Evolutionary conservation across 169 alveolate genomes (phyloP).

Genomic region (Plasmodium malariae): DNA sequence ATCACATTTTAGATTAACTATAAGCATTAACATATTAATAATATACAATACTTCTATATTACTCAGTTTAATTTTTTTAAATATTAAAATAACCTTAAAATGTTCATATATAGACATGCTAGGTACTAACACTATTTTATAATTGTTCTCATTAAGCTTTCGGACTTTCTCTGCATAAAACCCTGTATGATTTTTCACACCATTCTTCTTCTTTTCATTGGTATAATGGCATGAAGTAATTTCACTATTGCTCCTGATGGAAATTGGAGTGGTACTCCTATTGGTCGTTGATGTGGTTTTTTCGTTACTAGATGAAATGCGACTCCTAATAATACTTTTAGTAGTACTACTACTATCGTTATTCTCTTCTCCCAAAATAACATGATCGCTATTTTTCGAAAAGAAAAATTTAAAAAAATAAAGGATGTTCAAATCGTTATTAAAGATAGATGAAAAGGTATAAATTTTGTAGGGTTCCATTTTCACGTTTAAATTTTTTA

Average conservation of each 20-base stretch:
- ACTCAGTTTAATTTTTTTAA: conserved; percentile 28
- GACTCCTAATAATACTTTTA: too few relatives aligned
- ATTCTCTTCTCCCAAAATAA: neutral
- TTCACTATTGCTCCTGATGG: too few relatives aligned
- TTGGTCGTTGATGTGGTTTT: too few relatives aligned
- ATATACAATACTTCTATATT: conserved; percentile 21
- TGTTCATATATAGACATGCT: conserved; percentile 70
- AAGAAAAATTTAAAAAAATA: conserved; percentile 65
- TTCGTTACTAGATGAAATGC: too few relatives aligned
- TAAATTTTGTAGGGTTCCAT: conserved; percentile 42
- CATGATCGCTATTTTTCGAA: conserved; percentile 4
- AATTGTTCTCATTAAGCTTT: conserved; percentile 15
- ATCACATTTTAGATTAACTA: conserved; percentile 60
- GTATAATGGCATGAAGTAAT: too few relatives aligned
- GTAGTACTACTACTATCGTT: neutral
- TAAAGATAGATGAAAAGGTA: conserved; percentile 61
- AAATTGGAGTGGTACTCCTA: too few relatives aligned
- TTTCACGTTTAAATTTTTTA: conserved; percentile 53
- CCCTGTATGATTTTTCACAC: neutral
- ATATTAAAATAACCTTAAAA: conserved; percentile 31
- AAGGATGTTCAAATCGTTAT: conserved; percentile 56
- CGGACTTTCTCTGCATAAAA: neutral
- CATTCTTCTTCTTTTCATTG: neutral
- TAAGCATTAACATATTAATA: conserved; percentile 42
- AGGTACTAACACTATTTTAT: conserved; percentile 37